Conservation (phyloP, 164 flowering plant genomes). For the Magnolia sinica region DNA sequence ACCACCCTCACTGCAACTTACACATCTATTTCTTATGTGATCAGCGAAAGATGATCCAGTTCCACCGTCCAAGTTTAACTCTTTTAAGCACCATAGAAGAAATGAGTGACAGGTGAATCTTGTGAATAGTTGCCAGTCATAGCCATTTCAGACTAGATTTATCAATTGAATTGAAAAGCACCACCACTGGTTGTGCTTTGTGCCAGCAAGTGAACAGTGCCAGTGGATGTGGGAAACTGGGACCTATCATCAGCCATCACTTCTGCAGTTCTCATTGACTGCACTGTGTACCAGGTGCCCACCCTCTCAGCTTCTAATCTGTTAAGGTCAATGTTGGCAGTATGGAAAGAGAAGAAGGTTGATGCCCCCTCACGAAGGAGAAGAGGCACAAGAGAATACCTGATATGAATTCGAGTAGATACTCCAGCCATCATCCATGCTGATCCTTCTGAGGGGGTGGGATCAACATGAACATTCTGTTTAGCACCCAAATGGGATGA, state of each 20-base stretch:
- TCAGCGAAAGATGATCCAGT: too few relatives aligned
- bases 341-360: background rate
- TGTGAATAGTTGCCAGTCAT: background rate
- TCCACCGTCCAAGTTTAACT: too few relatives aligned
- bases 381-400: background rate
- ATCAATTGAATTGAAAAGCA: background rate
- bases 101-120: too few relatives aligned
- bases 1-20: too few relatives aligned
- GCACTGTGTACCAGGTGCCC: background rate
- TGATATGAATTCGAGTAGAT: background rate
- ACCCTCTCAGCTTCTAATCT: background rate
- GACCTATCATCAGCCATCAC: background rate
- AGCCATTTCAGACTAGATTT: background rate
- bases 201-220: background rate
- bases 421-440: background rate
- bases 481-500: background rate
- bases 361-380: background rate
- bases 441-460: background rate
- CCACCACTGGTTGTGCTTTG: background rate
- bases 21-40: too few relatives aligned
- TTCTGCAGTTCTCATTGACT: background rate
- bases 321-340: background rate
- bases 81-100: too few relatives aligned
- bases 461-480: background rate
- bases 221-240: background rate